These are phyloP conservation scores for Mesotaenium endlicherianum DNA, from an alignment of 139 green algal genomes.

Conservation along the genomic window DNA sequence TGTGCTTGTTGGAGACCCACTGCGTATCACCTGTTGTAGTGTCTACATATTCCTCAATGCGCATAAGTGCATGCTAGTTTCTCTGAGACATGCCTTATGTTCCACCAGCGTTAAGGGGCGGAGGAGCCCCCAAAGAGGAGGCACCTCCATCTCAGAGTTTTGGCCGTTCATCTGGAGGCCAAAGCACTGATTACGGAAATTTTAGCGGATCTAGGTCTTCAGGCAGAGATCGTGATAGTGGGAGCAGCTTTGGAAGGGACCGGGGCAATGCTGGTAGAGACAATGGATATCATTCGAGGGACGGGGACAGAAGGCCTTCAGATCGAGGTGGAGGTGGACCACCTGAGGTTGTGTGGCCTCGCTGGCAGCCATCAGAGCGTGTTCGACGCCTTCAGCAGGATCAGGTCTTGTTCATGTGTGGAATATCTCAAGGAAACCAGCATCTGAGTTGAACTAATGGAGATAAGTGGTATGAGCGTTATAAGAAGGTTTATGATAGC, in stretches of 20 bases:
- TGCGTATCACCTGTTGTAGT: too few species aligned
- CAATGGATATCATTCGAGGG: neutral
- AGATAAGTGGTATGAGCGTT: neutral
- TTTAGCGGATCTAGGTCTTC: neutral
- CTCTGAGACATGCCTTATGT: neutral
- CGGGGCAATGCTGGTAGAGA: neutral
- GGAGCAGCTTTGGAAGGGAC: neutral
- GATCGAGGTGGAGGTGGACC: neutral
- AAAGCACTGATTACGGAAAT: neutral
- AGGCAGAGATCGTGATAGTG: neutral
- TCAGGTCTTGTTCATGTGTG: conserved; percentile 13
- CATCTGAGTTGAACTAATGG: neutral
- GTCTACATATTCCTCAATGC: too few species aligned
- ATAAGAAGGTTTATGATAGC: neutral
- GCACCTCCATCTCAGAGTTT: neutral
- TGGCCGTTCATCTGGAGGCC: neutral
- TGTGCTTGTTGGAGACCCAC: too few species aligned
- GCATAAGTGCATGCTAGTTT: too few species aligned
- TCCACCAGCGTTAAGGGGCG: neutral
- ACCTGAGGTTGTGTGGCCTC: conserved; percentile 32
- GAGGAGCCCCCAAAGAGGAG: neutral
- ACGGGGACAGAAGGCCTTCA: neutral
- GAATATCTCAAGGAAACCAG: neutral
- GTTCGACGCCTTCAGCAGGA: conserved; percentile 23
- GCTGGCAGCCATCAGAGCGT: conserved; percentile 44